Percentiles rank a stretch among this genome's conserved stretches.
Evolutionary conservation across 164 flowering plant genomes (phyloP).

Genomic region (Cinnamomum chago): DNA sequence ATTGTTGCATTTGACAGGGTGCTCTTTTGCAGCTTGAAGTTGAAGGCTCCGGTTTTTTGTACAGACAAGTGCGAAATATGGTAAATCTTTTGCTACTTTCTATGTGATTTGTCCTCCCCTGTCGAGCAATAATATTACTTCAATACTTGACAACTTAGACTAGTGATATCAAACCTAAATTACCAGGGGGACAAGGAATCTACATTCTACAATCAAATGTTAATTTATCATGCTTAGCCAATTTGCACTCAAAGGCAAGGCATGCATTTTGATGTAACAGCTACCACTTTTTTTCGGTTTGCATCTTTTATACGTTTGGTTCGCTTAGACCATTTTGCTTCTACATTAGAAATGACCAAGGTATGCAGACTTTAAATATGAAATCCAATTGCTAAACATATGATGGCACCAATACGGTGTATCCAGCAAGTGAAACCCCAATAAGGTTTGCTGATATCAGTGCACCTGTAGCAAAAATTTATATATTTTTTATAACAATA

Average conservation of each 20-base stretch:
- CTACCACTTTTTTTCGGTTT: no score
- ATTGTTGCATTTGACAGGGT: slow-evolving; percentile 43
- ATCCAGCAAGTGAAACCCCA: no score
- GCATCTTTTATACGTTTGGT: not conserved
- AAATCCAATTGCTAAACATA: no score
- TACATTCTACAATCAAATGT: not conserved
- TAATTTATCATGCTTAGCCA: not conserved
- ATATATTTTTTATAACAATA: no score
- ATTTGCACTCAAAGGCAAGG: not conserved
- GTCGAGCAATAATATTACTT: not conserved
- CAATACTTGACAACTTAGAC: not conserved
- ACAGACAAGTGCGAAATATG: slow-evolving; percentile 96
- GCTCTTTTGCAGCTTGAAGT: slow-evolving; percentile 82
- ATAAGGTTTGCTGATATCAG: no score
- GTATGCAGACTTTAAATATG: not conserved
- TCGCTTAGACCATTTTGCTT: not conserved
- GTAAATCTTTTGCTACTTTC: slow-evolving; percentile 26
- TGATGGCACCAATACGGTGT: no score
- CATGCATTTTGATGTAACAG: not conserved
- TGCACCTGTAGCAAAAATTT: no score
- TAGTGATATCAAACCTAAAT: not conserved
- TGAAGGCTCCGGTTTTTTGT: slow-evolving; percentile 88
- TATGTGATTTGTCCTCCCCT: not conserved
- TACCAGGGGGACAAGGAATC: not conserved
- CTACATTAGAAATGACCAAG: not conserved